These are phyloP conservation scores for Cornus kousa DNA, from an alignment of 148 eudicot genomes.

Conservation along the genomic window DNA sequence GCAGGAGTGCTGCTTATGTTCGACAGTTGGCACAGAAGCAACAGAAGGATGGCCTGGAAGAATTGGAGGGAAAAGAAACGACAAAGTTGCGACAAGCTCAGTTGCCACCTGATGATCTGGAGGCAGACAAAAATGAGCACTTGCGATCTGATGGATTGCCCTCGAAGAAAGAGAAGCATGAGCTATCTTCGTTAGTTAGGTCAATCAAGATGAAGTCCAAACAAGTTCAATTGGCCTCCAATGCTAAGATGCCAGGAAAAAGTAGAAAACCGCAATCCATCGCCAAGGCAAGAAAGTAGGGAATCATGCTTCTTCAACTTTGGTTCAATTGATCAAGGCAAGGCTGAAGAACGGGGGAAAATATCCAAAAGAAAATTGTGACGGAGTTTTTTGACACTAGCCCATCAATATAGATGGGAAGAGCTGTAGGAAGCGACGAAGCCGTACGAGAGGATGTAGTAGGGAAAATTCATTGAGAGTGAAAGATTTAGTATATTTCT, in stretches of 20 bases:
- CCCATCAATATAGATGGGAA: background rate
- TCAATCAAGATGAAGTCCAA: slow-evolving; percentile 84
- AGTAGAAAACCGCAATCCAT: slow-evolving; percentile 15
- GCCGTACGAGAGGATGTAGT: background rate
- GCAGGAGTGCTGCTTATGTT: slow-evolving; percentile 82
- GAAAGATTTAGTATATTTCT: background rate
- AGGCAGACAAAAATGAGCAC: slow-evolving; percentile 14
- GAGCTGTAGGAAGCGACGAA: background rate
- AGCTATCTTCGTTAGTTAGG: slow-evolving; percentile 61
- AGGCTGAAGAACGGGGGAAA: background rate
- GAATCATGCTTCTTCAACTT: background rate
- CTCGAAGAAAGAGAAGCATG: slow-evolving; percentile 50
- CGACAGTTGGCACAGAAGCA: slow-evolving; percentile 66
- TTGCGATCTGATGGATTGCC: slow-evolving; percentile 13
- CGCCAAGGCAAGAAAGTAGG: background rate
- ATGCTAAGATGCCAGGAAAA: slow-evolving; percentile 19
- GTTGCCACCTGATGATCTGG: slow-evolving; percentile 18
- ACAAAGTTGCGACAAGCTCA: slow-evolving; percentile 1
- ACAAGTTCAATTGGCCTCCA: slow-evolving; percentile 39
- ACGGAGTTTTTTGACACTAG: background rate
- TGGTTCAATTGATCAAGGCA: background rate
- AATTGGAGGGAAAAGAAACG: slow-evolving; percentile 16
- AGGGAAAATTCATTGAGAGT: background rate
- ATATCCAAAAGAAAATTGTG: background rate
- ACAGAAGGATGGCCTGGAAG: slow-evolving; percentile 29